A percentile compares a stretch with the other conserved stretches of the same genome.
Conservation (phyloP, 768 basidiomycete genomes). For the Mycena belliarum region DNA sequence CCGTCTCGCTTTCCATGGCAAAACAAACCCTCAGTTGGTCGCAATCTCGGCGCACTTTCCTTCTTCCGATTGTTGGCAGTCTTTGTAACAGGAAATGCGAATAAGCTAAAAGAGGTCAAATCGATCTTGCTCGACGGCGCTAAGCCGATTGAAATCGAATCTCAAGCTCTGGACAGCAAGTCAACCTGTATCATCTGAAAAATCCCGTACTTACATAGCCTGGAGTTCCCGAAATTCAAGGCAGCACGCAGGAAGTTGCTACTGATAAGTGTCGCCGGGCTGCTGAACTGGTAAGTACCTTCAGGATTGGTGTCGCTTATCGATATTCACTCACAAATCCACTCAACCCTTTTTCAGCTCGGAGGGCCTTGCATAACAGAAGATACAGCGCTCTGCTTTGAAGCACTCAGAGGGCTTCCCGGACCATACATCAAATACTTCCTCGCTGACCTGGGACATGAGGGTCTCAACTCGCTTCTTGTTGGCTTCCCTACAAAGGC, state of each 20-base stretch:
- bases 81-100: constrained; percentile 93
- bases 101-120: constrained; percentile 88
- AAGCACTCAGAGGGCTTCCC: constrained; percentile 86
- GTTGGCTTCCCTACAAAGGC: constrained; percentile 71
- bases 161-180: constrained; percentile 79
- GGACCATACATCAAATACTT: constrained; percentile 99
- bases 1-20: background rate
- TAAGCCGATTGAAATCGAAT: constrained; percentile 74
- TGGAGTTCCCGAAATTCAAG: constrained; percentile 92
- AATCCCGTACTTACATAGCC: background rate
- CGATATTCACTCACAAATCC: background rate
- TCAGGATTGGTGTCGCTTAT: background rate
- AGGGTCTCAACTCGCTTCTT: constrained; percentile 87
- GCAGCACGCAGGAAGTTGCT: constrained; percentile 89
- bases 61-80: constrained; percentile 43
- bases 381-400: constrained; percentile 93
- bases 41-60: background rate
- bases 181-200: constrained; percentile 9
- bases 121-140: constrained; percentile 70
- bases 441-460: constrained; percentile 77
- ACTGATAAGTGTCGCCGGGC: constrained; percentile 83
- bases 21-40: constrained; percentile 6
- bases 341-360: constrained; percentile 36
- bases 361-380: constrained; percentile 68
- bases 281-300: constrained; percentile 63